phyloP scores from a whole-genome alignment of 2,329 filamentous ascomycete species.

The Coleophoma eucalyptorum region DNA sequence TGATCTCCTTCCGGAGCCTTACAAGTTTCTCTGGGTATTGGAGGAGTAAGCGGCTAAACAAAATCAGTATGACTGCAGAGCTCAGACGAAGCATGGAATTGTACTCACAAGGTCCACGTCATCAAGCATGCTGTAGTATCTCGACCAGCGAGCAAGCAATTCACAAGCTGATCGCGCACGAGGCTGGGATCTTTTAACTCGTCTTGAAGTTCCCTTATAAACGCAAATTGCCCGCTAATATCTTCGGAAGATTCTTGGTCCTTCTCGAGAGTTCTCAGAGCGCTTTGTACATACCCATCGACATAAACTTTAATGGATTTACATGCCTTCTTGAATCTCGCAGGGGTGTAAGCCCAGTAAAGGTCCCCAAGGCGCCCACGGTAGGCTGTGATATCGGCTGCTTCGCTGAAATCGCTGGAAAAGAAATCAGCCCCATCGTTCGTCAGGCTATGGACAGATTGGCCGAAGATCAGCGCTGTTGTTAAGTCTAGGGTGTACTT shows the following conservation, averaged over 20 bases:
- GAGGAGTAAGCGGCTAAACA: conserved; percentile 29
- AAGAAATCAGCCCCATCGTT: too few species aligned
- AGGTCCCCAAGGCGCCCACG: too few species aligned
- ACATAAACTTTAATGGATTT: too few species aligned
- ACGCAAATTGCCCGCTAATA: conserved; percentile 31
- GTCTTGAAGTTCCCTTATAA: conserved; percentile 15
- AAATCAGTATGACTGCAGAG: conserved; percentile 14
- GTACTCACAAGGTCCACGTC: conserved; percentile 23
- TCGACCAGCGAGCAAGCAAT: conserved; percentile 21
- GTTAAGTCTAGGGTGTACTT: conserved; percentile 50
- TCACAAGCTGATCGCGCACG: conserved; percentile 23
- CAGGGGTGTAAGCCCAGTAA: too few species aligned
- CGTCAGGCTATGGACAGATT: conserved; percentile 11
- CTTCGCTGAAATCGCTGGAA: too few species aligned
- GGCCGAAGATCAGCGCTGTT: conserved; percentile 54
- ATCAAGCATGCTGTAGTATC: conserved; percentile 16
- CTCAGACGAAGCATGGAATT: background rate
- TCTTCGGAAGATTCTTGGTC: too few species aligned
- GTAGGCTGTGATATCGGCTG: too few species aligned
- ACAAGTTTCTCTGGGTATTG: conserved; percentile 30
- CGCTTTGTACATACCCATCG: too few species aligned
- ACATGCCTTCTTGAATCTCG: too few species aligned
- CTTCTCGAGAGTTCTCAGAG: too few species aligned
- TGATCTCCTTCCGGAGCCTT: conserved; percentile 37
- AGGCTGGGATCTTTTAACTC: background rate